Evolutionary conservation across 495 filamentous ascomycete species (phyloP).

Genomic region (Trichocladium uniseriatum): DNA sequence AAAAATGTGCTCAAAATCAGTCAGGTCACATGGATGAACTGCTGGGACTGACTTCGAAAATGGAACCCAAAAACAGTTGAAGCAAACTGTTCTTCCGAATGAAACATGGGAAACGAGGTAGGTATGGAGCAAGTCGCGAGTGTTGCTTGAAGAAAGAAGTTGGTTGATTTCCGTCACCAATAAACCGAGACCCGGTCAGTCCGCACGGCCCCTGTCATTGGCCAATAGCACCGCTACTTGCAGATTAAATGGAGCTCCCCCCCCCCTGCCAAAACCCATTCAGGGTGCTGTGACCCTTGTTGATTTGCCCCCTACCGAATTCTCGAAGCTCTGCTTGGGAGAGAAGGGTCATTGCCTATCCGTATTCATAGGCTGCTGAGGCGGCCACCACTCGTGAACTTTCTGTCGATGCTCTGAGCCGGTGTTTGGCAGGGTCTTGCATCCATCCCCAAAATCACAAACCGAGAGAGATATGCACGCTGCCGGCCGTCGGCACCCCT

Average conservation of each 20-base stretch:
- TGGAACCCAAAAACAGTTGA: too few species aligned
- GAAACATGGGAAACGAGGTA: not conserved
- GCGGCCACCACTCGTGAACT: not conserved
- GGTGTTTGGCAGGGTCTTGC: not conserved
- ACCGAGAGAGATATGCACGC: too few species aligned
- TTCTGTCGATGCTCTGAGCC: not conserved
- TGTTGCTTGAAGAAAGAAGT: too few species aligned
- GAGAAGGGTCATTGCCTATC: conserved; percentile 4
- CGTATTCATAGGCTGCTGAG: conserved; percentile 4
- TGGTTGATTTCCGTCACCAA: not conserved
- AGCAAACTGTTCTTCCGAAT: not conserved
- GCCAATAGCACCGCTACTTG: not conserved
- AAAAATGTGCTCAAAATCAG: too few species aligned
- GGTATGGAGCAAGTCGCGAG: not conserved
- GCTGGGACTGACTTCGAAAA: too few species aligned
- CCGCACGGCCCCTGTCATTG: not conserved
- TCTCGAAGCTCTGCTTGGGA: conserved; percentile 5
- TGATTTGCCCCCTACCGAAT: conserved; percentile 4
- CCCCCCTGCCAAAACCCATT: not conserved
- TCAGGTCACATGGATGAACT: too few species aligned
- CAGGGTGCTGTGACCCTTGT: not conserved
- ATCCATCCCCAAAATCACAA: not conserved
- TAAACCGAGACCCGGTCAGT: conserved; percentile 1
- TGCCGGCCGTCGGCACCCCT: too few species aligned
- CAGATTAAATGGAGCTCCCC: conserved; percentile 7